phyloP scores from a whole-genome alignment of 805 yeast genomes.

The Millerozyma miso region DNA sequence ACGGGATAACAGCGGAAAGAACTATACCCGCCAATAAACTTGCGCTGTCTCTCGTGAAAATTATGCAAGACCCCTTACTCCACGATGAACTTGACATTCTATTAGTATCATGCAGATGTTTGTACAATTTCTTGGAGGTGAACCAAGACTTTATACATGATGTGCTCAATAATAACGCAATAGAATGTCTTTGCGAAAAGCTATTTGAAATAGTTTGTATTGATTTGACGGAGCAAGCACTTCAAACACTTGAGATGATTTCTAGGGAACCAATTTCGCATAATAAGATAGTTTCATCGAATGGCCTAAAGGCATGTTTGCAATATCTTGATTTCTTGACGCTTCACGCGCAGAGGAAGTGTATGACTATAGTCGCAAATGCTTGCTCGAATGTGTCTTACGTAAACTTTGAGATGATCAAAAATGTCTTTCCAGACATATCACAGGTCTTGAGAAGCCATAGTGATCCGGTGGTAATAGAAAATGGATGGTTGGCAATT shows the following conservation, averaged over 20 bases:
- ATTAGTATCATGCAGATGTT: slow-evolving; percentile 76
- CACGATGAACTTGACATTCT: slow-evolving; percentile 74
- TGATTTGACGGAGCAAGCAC: slow-evolving; percentile 88
- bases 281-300: slow-evolving; percentile 48
- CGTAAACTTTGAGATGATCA: slow-evolving; percentile 44
- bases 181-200: slow-evolving; percentile 62
- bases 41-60: slow-evolving; percentile 48
- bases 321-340: slow-evolving; percentile 84
- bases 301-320: slow-evolving; percentile 62
- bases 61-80: slow-evolving; percentile 55
- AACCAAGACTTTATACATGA: slow-evolving; percentile 58
- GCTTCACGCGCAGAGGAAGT: slow-evolving; percentile 81
- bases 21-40: slow-evolving; percentile 57
- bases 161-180: slow-evolving; percentile 61
- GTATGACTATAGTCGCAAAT: slow-evolving; percentile 67
- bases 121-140: slow-evolving; percentile 76
- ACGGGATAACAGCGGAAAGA: slow-evolving; percentile 57
- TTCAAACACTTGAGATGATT: slow-evolving; percentile 68
- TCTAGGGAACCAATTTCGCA: slow-evolving; percentile 51
- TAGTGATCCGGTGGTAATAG: slow-evolving; percentile 57
- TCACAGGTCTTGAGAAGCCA: slow-evolving; percentile 52
- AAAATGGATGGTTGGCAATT: slow-evolving; percentile 62
- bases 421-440: slow-evolving; percentile 56
- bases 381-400: slow-evolving; percentile 49
- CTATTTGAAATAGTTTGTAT: slow-evolving; percentile 74